Base-by-base conservation (phyloP, 225 moss, liverwort and hornwort genomes). In the Thuidium tamariscinum region DNA sequence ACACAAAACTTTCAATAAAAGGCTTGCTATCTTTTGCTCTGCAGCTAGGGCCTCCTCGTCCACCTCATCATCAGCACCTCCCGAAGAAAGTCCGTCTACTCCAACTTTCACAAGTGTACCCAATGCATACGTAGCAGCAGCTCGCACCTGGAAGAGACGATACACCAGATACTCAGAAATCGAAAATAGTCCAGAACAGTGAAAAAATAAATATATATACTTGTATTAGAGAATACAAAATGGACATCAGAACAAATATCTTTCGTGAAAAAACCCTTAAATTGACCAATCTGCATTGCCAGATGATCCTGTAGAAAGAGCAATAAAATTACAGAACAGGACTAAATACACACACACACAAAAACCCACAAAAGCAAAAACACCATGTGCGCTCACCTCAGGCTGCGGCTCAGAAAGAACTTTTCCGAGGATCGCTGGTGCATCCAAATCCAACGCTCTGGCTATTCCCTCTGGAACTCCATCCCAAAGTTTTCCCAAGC, bases 401-500 rank as follows among this genome's bases (percentile, higher is more conserved):
- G 98, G 98, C 85, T 96, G 95, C 41, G 94, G 93, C 88, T 98
- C 98, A 69, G 89, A 92, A 86, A 98, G 87, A 75, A 96, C 92
- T 68, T 91, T 93, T 49, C 92, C 95, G 48, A 98, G 95, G 55
- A 94, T 91, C 20, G 82, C 49, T 70, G 92, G 91, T 39, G 96
- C 98, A 80, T 93, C 93, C 39, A 96, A 89, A 77, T 88, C 90
- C 77, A 94, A 89, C 51, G 94, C 96, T 83, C 92, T 82, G 51
- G 92, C 85, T 89, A 92, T 89, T 79, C 96, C 95, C 37, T 97
- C 94, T n/a, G 95, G 79, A 56, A 87, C 80, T 89, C 95, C 95
- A 90, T 98, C 97, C 98, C 96, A 98, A 49, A 98, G 93, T 86
- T 97, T 98, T 72, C 95, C 98, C 74, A 98, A 92, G 88, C 97